Percentiles rank a stretch among this genome's conserved stretches.
Evolutionary conservation across 2,329 filamentous ascomycete genomes (phyloP).

Genomic region (Penicillium sp.): DNA sequence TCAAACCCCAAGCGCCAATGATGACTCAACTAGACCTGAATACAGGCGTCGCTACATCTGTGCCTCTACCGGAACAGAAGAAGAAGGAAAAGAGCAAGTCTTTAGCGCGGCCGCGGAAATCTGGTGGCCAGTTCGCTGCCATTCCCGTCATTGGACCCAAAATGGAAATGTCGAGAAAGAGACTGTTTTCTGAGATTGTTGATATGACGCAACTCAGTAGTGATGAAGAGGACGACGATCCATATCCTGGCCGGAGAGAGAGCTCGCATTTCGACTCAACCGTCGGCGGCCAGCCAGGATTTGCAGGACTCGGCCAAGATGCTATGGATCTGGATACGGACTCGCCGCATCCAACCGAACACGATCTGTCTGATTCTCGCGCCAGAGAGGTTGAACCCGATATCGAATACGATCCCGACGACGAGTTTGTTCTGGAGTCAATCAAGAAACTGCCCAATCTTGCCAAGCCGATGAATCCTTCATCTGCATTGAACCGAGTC

Average conservation of each 20-base stretch:
- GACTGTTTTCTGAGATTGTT: constrained; percentile 51
- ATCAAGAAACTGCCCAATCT: constrained; percentile 32
- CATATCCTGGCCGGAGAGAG: constrained; percentile 30
- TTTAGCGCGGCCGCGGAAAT: neutral
- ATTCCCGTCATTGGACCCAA: constrained; percentile 37
- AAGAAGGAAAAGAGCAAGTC: neutral
- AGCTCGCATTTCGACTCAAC: constrained; percentile 12
- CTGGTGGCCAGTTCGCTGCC: neutral
- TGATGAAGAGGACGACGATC: constrained; percentile 37
- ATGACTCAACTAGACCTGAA: neutral
- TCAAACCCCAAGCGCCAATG: neutral
- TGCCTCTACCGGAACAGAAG: neutral
- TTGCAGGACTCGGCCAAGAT: neutral
- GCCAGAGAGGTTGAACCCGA: neutral
- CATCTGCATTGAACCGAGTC: constrained; percentile 40
- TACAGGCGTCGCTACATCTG: neutral
- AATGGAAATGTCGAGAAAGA: constrained; percentile 54
- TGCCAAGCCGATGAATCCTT: constrained; percentile 41
- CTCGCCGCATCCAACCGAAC: neutral
- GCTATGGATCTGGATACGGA: constrained; percentile 6
- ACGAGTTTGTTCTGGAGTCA: constrained; percentile 3
- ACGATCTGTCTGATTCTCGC: constrained; percentile 2
- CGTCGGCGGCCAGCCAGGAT: neutral
- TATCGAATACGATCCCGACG: constrained; percentile 9
- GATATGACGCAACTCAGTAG: constrained; percentile 46